A percentile compares a stretch with the other conserved stretches of the same genome.
Conservation (phyloP, 805 yeast species). For the Teunomyces funiuensis region DNA sequence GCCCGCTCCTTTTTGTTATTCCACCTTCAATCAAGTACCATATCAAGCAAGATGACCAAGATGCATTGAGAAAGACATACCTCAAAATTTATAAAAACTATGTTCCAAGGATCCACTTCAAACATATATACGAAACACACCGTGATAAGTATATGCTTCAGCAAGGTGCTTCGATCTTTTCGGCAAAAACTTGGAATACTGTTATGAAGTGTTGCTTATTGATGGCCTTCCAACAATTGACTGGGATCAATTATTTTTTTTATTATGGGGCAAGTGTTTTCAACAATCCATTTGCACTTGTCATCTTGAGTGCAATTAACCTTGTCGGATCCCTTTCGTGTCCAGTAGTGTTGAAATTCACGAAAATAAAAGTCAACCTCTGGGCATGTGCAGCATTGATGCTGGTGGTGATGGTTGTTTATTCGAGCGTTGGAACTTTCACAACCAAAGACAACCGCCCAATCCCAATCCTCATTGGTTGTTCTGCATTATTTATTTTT, state of each 20-base stretch:
- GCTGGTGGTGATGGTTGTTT: conserved; percentile 16
- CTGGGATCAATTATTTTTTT: conserved; percentile 35
- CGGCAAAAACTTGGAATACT: not conserved
- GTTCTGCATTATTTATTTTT: conserved; percentile 19
- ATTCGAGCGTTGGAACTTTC: conserved; percentile 13
- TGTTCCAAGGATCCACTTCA: not conserved
- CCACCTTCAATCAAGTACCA: conserved; percentile 12
- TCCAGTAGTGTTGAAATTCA: conserved; percentile 15
- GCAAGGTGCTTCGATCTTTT: not conserved
- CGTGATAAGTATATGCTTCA: not conserved
- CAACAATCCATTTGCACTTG: conserved; percentile 16
- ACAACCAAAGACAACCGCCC: not conserved
- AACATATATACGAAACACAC: not conserved
- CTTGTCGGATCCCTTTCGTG: conserved; percentile 20
- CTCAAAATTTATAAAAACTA: not conserved
- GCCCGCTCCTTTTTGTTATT: conserved; percentile 6
- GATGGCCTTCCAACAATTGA: conserved; percentile 34
- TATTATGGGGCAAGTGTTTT: conserved; percentile 29
- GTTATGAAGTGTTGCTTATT: conserved; percentile 19
- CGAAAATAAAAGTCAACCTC: conserved; percentile 13
- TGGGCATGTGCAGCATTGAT: conserved; percentile 14
- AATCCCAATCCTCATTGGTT: conserved; percentile 13
- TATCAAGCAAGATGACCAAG: not conserved
- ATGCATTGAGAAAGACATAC: not conserved
- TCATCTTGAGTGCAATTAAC: conserved; percentile 19